Conservation (phyloP, 331 rosid genomes). For the Cydonia oblonga region DNA sequence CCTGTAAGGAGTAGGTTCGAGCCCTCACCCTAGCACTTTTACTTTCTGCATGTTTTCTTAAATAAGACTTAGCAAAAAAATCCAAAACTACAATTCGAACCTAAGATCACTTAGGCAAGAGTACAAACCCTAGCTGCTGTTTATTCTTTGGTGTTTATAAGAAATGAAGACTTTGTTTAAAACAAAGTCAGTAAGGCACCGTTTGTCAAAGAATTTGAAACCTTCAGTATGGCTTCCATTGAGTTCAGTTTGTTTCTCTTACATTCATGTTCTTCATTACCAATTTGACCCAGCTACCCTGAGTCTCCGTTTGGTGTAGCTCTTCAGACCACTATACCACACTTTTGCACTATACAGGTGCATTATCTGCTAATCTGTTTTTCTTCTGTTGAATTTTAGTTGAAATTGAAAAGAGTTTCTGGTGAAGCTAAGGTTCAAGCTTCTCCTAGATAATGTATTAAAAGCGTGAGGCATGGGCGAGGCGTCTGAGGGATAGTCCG, state of each 20-base stretch:
- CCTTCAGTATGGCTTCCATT: not conserved
- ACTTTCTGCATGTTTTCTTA: too few relatives aligned
- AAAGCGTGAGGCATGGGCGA: too few relatives aligned
- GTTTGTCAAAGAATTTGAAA: not conserved
- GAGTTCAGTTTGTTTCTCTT: not conserved
- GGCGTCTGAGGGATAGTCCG: too few relatives aligned
- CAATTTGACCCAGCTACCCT: not conserved
- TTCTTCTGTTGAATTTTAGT: not conserved
- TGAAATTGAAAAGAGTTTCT: not conserved
- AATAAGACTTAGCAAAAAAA: too few relatives aligned
- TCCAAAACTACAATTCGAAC: too few relatives aligned
- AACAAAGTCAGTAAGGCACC: not conserved
- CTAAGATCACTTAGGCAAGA: too few relatives aligned
- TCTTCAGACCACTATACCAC: not conserved
- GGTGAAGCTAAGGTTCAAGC: not conserved
- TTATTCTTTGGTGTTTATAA: not conserved
- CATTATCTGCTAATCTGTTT: not conserved
- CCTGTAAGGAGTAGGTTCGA: too few relatives aligned
- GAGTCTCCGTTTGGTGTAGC: not conserved
- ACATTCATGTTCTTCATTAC: not conserved
- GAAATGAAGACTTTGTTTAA: not conserved
- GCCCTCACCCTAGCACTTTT: too few relatives aligned
- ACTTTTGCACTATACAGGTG: not conserved
- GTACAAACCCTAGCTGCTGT: too few relatives aligned
- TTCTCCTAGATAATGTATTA: not conserved